Conservation (phyloP, 768 basidiomycete genomes). For the Collybia sordida region DNA sequence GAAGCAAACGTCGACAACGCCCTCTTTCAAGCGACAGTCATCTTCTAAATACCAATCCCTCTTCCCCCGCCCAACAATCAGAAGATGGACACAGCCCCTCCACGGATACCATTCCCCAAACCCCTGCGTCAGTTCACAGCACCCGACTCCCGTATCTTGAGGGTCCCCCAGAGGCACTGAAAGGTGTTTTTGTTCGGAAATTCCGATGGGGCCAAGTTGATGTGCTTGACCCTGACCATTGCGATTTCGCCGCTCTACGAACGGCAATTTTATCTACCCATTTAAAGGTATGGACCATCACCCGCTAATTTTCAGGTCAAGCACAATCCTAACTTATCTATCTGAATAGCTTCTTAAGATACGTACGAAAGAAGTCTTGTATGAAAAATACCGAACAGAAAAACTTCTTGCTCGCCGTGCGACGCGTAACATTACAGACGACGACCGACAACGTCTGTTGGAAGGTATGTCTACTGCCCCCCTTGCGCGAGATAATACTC, state of each 20-base stretch:
- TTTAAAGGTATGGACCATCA: conserved; percentile 59
- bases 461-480: conserved; percentile 49
- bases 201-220: conserved; percentile 91
- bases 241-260: conserved; percentile 83
- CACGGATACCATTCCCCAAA: conserved; percentile 27
- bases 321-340: conserved; percentile 1
- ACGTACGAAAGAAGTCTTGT: conserved; percentile 85
- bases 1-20: conserved; percentile 40
- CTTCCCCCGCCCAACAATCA: conserved; percentile 33
- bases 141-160: conserved; percentile 40
- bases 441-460: conserved; percentile 68
- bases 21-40: conserved; percentile 30
- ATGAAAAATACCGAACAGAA: conserved; percentile 92
- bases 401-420: conserved; percentile 86
- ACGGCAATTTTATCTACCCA: conserved; percentile 84
- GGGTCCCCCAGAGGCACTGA: conserved; percentile 65
- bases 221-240: conserved; percentile 82
- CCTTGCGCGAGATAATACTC: neutral
- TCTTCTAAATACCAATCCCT: conserved; percentile 17
- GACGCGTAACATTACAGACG: conserved; percentile 74
- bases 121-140: conserved; percentile 37
- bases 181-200: conserved; percentile 73
- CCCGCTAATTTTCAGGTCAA: neutral
- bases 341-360: conserved; percentile 67
- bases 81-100: conserved; percentile 32